Base-by-base conservation (phyloP, 2,329 filamentous ascomycete species). In the Calonectria hongkongensis region DNA sequence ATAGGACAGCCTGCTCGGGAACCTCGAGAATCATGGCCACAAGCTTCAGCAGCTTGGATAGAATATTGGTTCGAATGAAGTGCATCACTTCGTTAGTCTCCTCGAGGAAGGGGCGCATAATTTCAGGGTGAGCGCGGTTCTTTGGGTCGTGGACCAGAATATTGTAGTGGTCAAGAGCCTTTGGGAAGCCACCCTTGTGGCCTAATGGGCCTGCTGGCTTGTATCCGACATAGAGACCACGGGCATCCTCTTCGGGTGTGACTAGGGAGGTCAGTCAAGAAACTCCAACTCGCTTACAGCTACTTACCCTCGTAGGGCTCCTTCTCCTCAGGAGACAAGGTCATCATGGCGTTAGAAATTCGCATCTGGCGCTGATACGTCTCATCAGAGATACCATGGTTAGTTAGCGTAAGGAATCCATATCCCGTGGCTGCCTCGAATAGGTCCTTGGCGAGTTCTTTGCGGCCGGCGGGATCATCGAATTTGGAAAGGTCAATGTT, bases 11-110 rank as follows among this genome's bases (percentile, higher is more conserved):
- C 69, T 85, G 78, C 56, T 84, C 81, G 1, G 83, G 83, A 1
- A 86, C 74, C 62, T 85, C 83, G 0, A 86, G 75, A 21, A 84
- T 83, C 71, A 84, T 81, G 21, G 83, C 82, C 56, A 85, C 82
- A 13, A 86, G 80, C n/a, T 74, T 83, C 50, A 86, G 82, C 7
- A 85, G 77, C 74, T 84, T 85, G 10, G 70, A 69, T 18, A 80
- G 73, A 45, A 81, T 79, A 54, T 81, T 77, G 62, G 71, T 75
- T 25, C 80, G 78, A 30, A 82, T 79, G 36, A 76, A 78, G 56
- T 74, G 74, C 74, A 82, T 81, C 3, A 81, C 78, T 25, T 80
- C 72, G 25, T 80, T 71, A 7, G 76, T 78, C 54, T 81, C 79
- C 8, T 76, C 69, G 30, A 79, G 68, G 62, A 77, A 75, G 2